Evolutionary conservation across 768 basidiomycete genomes (phyloP).

Genomic region (Lentinula guzmanii): DNA sequence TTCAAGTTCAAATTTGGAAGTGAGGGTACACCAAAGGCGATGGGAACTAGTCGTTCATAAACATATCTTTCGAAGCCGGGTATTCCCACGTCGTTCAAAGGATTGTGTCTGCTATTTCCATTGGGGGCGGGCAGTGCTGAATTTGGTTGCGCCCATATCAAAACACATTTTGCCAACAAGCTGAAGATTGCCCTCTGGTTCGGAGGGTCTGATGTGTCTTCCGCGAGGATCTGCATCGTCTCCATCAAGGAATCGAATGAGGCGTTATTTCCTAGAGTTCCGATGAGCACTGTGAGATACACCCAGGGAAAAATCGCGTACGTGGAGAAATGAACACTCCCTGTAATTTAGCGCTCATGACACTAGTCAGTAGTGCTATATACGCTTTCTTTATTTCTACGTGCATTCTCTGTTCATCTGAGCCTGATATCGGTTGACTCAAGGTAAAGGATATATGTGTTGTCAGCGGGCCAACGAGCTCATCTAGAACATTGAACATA

Average conservation of each 20-base stretch:
- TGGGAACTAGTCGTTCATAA: slow-evolving; percentile 79
- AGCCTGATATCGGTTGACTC: slow-evolving; percentile 76
- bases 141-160: slow-evolving; percentile 59
- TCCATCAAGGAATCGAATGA: slow-evolving; percentile 71
- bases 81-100: slow-evolving; percentile 28
- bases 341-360: slow-evolving; percentile 78
- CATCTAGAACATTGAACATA: slow-evolving; percentile 84
- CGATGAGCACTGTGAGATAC: slow-evolving; percentile 10
- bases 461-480: slow-evolving; percentile 82
- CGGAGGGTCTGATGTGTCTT: slow-evolving; percentile 67
- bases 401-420: slow-evolving; percentile 79
- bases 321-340: slow-evolving; percentile 84
- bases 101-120: slow-evolving; percentile 19
- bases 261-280: slow-evolving; percentile 57
- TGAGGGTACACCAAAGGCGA: slow-evolving; percentile 77
- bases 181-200: slow-evolving; percentile 77
- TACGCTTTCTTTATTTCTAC: slow-evolving; percentile 85
- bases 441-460: slow-evolving; percentile 75
- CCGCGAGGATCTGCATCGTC: slow-evolving; percentile 65
- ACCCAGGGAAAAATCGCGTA: slow-evolving; percentile 30
- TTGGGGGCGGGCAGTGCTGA: slow-evolving; percentile 26
- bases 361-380: slow-evolving; percentile 70
- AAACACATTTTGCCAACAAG: slow-evolving; percentile 68
- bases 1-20: slow-evolving; percentile 78
- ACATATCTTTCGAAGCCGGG: slow-evolving; percentile 92